phyloP scores from a whole-genome alignment of 2,329 filamentous ascomycete genomes.

The Aspergillus tamarii region DNA sequence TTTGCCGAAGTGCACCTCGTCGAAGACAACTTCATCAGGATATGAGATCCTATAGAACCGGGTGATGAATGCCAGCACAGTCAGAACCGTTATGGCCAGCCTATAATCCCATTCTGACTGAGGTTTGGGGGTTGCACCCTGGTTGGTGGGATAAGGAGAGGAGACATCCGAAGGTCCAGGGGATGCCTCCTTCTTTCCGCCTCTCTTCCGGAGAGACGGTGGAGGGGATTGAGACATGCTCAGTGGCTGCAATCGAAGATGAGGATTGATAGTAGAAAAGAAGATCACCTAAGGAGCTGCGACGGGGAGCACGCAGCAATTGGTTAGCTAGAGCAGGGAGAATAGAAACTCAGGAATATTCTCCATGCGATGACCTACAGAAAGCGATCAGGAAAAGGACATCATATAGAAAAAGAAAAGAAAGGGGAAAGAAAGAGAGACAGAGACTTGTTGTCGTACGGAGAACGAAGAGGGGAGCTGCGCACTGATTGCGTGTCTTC shows the following conservation, averaged over 20 bases:
- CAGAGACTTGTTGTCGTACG: conserved; percentile 7
- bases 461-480: background rate
- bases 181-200: conserved; percentile 40
- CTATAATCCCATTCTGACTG: conserved; percentile 80
- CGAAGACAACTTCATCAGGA: conserved; percentile 95
- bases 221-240: conserved; percentile 40
- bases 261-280: conserved; percentile 12
- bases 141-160: conserved; percentile 20
- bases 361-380: conserved; percentile 14
- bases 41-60: conserved; percentile 96
- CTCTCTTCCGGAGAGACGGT: conserved; percentile 47
- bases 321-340: conserved; percentile 11
- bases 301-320: conserved; percentile 3
- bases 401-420: conserved; percentile 18
- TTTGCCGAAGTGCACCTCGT: conserved; percentile 99
- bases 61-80: conserved; percentile 81
- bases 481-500: conserved; percentile 28
- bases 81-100: conserved; percentile 76
- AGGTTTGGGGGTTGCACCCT: conserved; percentile 22
- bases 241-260: conserved; percentile 10
- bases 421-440: conserved; percentile 13
- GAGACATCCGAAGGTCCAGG: conserved; percentile 29
- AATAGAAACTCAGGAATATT: conserved; percentile 4
- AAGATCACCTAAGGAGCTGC: conserved; percentile 18
- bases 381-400: conserved; percentile 20